Evolutionary conservation across 495 filamentous ascomycete species (phyloP).

Genomic region (Aspergillus avenaceus): DNA sequence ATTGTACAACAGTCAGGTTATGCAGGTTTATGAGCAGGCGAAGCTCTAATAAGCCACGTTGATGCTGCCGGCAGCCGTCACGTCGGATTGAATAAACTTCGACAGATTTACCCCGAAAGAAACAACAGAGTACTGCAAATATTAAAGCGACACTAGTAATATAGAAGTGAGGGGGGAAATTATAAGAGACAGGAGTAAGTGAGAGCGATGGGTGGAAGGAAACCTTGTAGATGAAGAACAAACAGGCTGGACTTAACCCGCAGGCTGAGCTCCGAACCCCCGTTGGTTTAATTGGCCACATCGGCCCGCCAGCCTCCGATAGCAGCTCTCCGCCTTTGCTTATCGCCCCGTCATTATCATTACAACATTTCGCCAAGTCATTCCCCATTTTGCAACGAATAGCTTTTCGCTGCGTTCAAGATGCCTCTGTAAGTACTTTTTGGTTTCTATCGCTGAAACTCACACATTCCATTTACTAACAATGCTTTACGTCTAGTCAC

Average conservation of each 20-base stretch:
- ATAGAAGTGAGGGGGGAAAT: no score
- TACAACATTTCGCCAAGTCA: background rate
- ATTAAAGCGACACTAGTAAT: no score
- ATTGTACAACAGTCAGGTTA: slow-evolving; percentile 2
- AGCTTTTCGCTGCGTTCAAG: background rate
- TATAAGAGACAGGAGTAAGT: no score
- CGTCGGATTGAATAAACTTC: background rate
- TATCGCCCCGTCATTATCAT: background rate
- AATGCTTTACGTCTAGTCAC: slow-evolving; percentile 50
- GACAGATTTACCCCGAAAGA: no score
- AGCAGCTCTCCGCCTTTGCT: slow-evolving; percentile 4
- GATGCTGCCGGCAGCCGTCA: slow-evolving; percentile 4
- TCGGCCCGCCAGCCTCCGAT: slow-evolving; percentile 13
- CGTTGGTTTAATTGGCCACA: slow-evolving; percentile 2
- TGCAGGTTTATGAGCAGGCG: background rate
- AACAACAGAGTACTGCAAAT: no score
- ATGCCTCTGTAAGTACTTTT: slow-evolving; percentile 41
- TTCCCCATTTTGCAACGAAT: background rate
- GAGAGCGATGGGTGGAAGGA: no score
- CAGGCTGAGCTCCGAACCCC: slow-evolving; percentile 6
- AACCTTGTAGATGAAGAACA: slow-evolving; percentile 24
- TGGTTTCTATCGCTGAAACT: no score
- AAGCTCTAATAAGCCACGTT: background rate
- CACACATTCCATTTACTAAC: background rate
- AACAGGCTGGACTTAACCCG: slow-evolving; percentile 7